These are phyloP conservation scores for Paracorniculantispora psalliotae DNA, from an alignment of 2,329 filamentous ascomycete species.

Conservation along the genomic window DNA sequence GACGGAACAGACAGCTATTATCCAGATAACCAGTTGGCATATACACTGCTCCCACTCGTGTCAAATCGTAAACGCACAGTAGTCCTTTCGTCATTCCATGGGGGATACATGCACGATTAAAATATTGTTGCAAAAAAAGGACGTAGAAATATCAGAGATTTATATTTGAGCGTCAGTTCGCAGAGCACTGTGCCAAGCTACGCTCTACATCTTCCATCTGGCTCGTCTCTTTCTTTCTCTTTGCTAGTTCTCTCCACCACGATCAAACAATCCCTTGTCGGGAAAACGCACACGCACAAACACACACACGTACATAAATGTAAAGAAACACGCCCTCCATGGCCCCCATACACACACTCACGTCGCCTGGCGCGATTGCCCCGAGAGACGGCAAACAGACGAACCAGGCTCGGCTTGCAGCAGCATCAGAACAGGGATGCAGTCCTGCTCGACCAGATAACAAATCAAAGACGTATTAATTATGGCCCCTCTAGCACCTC, in stretches of 20 bases:
- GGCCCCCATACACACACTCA: constrained; percentile 6
- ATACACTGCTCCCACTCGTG: no score
- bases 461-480: constrained; percentile 15
- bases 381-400: background rate
- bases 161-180: constrained; percentile 8
- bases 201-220: background rate
- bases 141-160: constrained; percentile 13
- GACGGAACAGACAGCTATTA: background rate
- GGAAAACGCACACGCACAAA: background rate
- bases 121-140: no score
- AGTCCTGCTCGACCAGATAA: constrained; percentile 3
- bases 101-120: no score
- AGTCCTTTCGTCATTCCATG: no score
- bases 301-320: background rate
- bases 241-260: constrained; percentile 1
- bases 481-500: constrained; percentile 13
- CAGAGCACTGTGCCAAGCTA: background rate
- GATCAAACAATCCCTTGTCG: constrained; percentile 5
- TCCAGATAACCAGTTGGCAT: background rate
- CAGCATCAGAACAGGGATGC: constrained; percentile 1
- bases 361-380: background rate
- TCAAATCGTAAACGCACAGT: no score
- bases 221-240: constrained; percentile 10
- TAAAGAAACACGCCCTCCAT: constrained; percentile 6
- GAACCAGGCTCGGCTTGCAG: background rate